Base-by-base conservation (phyloP, 2,329 filamentous ascomycete species). In the Helicocarpus griseus region DNA sequence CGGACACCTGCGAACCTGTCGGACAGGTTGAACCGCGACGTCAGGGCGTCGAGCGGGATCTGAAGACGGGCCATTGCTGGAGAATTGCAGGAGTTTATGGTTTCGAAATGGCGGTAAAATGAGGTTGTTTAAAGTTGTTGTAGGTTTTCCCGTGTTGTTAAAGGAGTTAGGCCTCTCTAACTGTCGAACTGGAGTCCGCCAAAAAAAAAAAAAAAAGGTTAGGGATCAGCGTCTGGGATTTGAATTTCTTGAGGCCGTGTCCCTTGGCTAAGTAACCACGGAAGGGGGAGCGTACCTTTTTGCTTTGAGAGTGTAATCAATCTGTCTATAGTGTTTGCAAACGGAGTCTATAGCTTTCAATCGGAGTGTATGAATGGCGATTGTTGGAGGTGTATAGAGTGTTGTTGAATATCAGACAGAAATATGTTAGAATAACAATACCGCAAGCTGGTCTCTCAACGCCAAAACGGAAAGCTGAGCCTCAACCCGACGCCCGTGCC, bases 41-140 rank as follows among this genome's bases (percentile, higher is more conserved):
- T 95, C 69, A 97, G 74, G 65, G 85, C 82, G 70, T 95, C 90
- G 64, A 97, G 78, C 52, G 93, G 93, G 61, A 98, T 93, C 77
- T 88, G 87, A 66, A 97, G 88, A 69, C 88, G 83, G 61, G 87
- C 78, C 89, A 95, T 95, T 65, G 62, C 69, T 64, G 26, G 26
- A 51, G 33, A 9, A 24, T 26, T 47, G 11, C 29, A 19, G 8
- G 29, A 19, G 9, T 29, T 28, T 33, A 17, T 13, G 14, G 14
- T 36, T 31, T 4, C 14, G 44, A 9, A 17, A 40, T 28, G 14
- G 31, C 11, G 35, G 7, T 21, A 26, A 9, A 26, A 1, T 40
- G 13, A 4, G 17, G 22, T 29, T 14, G 14, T 17, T 3, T 7
- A 39, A 39, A 21, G 24, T 21, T 19, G 22, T 13, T 5, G 4